Evolutionary conservation across 352 stramenopile genomes (phyloP), one percentile per base, ranked within the genome.

Genomic region (Globisporangium spiculum): DNA sequence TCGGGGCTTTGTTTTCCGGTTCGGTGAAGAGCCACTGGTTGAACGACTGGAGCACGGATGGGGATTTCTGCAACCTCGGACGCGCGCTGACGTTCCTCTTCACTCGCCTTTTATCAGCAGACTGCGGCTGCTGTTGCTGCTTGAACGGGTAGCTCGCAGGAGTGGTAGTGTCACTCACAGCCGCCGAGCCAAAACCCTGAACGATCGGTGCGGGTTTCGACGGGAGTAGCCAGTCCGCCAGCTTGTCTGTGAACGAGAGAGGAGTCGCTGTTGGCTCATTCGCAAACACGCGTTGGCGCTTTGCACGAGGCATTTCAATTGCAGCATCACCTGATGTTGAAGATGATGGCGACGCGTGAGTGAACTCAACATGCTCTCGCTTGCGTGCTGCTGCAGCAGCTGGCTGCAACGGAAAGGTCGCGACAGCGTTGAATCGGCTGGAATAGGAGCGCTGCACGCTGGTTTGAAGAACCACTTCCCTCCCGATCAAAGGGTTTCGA

Each of bases 11-110:
- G 34, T 75, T 74, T 27, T 82, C 75, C 30, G 75, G 77, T 20
- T 86, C 76, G 0, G 71, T 79, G 59, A 87, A 90, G 16, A 90
- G 64, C 80, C 80, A 89, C 53, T 90, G 78, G 54, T 88, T 77
- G 18, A 90, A 75, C 2, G 73, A 68, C 68, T 78, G 72, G 8
- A 86, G 56, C 1, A 76, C 26, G 7, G 78, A 76, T 18, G 79
- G 66, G 6, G 75, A 70, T 4, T 77, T 79, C 55, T 75, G 70
- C 53, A 59, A 34, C 22, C 32, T 63, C 10, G 63, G 34, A n/a
- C 63, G 53, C n/a, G 34, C 53, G 14, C 63, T 61, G 26, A 22
- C 30, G 27, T 41, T 68, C 44, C 44, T 68, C 38, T 68, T 68
- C 18, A 24, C 24, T 6, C 63, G 53, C 1, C 36, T 27, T 56